A percentile compares a stretch with the other conserved stretches of the same genome.
Conservation (phyloP, 2,329 filamentous ascomycete species). For the Fusarium heterosporum region DNA sequence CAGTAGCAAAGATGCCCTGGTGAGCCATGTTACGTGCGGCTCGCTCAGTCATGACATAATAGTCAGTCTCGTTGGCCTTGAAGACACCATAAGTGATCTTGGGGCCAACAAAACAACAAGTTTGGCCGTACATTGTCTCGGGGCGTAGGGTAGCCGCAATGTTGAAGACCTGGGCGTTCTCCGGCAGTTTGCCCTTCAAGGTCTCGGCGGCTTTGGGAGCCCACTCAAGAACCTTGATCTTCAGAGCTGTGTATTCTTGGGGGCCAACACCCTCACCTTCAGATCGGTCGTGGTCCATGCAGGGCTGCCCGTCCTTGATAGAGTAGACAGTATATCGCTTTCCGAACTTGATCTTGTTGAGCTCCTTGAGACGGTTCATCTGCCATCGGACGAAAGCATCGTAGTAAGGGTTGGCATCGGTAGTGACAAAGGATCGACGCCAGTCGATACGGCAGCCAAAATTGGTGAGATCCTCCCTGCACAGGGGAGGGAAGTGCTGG, state of each 20-base stretch:
- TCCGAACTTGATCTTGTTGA: conserved; percentile 93
- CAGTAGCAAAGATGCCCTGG: conserved; percentile 84
- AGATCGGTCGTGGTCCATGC: conserved; percentile 62
- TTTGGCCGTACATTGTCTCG: conserved; percentile 99
- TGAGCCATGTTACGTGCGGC: conserved; percentile 96
- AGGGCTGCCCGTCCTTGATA: conserved; percentile 60
- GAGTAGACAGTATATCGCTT: conserved; percentile 92
- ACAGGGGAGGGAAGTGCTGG: conserved; percentile 77
- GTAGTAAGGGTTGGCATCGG: conserved; percentile 96
- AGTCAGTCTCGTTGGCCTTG: conserved; percentile 81
- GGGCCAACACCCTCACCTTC: conserved; percentile 69
- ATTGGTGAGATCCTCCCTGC: conserved; percentile 79
- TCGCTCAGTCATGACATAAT: conserved; percentile 85
- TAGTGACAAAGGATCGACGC: conserved; percentile 92
- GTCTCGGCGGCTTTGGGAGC: conserved; percentile 77
- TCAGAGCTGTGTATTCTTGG: conserved; percentile 93
- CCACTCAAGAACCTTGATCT: conserved; percentile 93
- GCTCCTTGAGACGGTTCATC: conserved; percentile 89
- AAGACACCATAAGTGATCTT: conserved; percentile 91
- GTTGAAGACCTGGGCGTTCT: conserved; percentile 84
- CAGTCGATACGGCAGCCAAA: conserved; percentile 92
- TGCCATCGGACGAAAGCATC: conserved; percentile 97
- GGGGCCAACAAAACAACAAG: conserved; percentile 93
- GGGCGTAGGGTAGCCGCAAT: conserved; percentile 92
- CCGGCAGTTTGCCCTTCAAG: conserved; percentile 81